phyloP scores from a whole-genome alignment of 305 asterid genomes.

The Rubia peregrina region DNA sequence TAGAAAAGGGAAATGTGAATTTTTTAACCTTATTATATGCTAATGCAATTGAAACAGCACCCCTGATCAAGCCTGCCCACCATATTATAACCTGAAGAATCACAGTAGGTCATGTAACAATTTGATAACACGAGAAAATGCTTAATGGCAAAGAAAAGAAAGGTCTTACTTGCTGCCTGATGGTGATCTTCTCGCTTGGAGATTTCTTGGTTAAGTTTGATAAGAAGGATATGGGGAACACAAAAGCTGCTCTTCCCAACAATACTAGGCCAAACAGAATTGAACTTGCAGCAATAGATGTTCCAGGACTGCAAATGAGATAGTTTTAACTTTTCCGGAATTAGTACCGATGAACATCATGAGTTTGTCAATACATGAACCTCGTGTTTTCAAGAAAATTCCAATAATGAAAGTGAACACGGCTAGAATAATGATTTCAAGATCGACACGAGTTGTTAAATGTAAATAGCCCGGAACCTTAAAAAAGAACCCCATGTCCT shows the following conservation, averaged over 20 bases:
- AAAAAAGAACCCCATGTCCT: neutral
- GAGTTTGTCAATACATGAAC: neutral
- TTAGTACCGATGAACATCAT: neutral
- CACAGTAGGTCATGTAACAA: neutral
- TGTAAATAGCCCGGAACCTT: neutral
- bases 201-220: constrained; percentile 65
- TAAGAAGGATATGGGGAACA: constrained; percentile 70
- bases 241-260: constrained; percentile 84
- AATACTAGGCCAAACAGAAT: constrained; percentile 59
- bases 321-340: neutral
- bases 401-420: neutral
- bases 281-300: constrained; percentile 56
- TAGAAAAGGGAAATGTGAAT: neutral
- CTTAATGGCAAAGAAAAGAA: constrained; percentile 12
- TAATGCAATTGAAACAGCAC: constrained; percentile 37
- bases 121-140: constrained; percentile 14
- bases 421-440: neutral
- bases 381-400: neutral
- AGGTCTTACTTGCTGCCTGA: constrained; percentile 65
- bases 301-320: constrained; percentile 53
- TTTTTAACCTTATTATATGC: constrained; percentile 36
- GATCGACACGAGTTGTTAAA: neutral
- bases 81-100: constrained; percentile 32
- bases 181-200: constrained; percentile 39
- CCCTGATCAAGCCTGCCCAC: constrained; percentile 42